Evolutionary conservation across 768 basidiomycete genomes (phyloP), one percentile per base, ranked within the genome.

Genomic region (Boletus sp.): DNA sequence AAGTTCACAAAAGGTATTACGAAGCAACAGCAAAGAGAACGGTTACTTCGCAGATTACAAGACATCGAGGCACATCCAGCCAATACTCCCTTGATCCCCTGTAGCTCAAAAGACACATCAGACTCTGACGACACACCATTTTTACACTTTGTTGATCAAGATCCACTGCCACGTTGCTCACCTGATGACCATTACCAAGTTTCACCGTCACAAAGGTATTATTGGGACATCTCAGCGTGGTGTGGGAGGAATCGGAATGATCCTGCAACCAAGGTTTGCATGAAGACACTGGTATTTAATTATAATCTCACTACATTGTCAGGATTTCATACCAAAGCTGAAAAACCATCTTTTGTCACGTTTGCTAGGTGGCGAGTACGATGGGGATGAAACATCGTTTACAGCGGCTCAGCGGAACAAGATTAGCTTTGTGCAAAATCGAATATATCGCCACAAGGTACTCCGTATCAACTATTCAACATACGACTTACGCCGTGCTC

Each of bases 1-100:
- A 42, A 69, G 11, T 58, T 62, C 15, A n/a, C 45, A 0, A 17
- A 41, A 0, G 71, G 75, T 19, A 76, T 79, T 37, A 68, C 67
- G 0, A 56, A 37, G 1, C 64, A 65, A 5, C 57, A 69, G 33
- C 41, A 54, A 1, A 51, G 64, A n/a, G 53, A 65, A 38, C 15
- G 58, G 0, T 27, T 56, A 0, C 41, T 56, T n/a, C n/a, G 25
- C 0, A 47, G 35, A 9, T 1, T 54, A 14, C 47, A 54, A 10
- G 53, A 39, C 0, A 39, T 47, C 1, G 51, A 47, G 5, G 10
- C 0, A 5, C 50, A 35, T n/a, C n/a, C n/a, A n/a, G n/a, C n/a
- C n/a, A n/a, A n/a, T n/a, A n/a, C n/a, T n/a, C n/a, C n/a, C n/a
- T n/a, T n/a, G n/a, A n/a, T n/a, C n/a, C n/a, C n/a, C n/a, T n/a